Evolutionary conservation across 768 basidiomycete genomes (phyloP), one percentile per base, ranked within the genome.

Genomic region (Psilocybe azurescens): DNA sequence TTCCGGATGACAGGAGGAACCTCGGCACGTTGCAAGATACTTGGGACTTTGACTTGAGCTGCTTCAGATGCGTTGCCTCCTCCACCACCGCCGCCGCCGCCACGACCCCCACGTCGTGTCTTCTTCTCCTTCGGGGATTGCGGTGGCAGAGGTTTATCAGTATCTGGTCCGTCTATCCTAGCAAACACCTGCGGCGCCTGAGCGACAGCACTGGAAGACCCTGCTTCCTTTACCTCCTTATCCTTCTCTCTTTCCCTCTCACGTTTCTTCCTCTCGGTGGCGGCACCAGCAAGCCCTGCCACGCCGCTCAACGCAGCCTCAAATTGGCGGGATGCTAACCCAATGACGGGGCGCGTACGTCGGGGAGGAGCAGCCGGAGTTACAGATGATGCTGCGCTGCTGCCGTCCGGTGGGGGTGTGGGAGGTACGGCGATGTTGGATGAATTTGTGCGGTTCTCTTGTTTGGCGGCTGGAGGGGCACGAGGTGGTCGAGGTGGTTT

Each of bases 301-400:
- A 86, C 85, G 0, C 88, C 86, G 59, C 74, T 90, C 30, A 93
- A 73, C 7, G 91, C 91, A 6, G 86, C 89, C 66, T 91, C 89
- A 55, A 93, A 88, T 13, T 91, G 88, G 11, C 90, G 80, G 3
- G 85, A 86, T 0, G 81, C 87, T 7, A 89, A 70, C 0, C 89
- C 89, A 33, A 91, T 74, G 9, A 89, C 78, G 1, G 89, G 88
- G 5, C 89, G 83, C 4, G 72, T 65, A 33, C 86, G 80, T 24
- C 84, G 81, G 2, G 78, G 56, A 11, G 70, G 69, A n/a, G 64
- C 47, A n/a, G 69, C 59, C 9, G 65, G 32, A n/a, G 68, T 59
- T 36, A 36, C 33, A 3, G 0, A 63, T 59, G 33, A 63, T 53
- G 1, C 65, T 61, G 44, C 2, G 73, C 39, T 32, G 66, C 11